Conservation (phyloP, 2,329 filamentous ascomycete genomes). For the Beauveria caledonica region DNA sequence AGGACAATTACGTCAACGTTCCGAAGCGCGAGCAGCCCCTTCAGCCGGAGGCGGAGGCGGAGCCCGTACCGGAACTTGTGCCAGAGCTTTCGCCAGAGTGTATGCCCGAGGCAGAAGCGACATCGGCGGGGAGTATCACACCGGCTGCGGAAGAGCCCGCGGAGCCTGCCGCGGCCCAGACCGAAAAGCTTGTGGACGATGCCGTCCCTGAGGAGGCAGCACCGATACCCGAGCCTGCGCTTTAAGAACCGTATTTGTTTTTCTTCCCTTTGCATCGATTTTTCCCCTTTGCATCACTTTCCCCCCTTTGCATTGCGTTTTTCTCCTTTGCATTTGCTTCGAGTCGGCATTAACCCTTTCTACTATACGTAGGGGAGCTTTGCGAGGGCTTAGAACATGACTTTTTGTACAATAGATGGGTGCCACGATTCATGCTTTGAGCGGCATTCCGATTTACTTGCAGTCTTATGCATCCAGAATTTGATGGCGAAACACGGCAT, state of each 20-base stretch:
- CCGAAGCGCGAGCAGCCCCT: conserved; percentile 27
- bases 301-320: no score
- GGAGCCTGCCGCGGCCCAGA: conserved; percentile 13
- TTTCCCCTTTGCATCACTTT: no score
- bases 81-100: background rate
- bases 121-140: background rate
- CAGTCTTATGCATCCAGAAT: background rate
- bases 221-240: background rate
- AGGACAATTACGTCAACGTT: conserved; percentile 43
- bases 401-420: background rate
- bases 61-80: background rate
- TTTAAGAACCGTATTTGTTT: background rate
- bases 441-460: background rate
- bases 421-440: background rate
- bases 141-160: background rate
- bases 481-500: background rate
- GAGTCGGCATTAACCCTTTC: no score
- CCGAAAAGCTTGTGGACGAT: conserved; percentile 8
- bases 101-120: background rate
- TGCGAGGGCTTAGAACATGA: background rate
- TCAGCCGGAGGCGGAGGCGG: conserved; percentile 6
- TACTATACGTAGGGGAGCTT: no score
- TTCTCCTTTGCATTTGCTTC: background rate
- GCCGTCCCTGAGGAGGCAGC: background rate
- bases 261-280: background rate